Evolutionary conservation across 2,329 filamentous ascomycete species (phyloP).

Genomic region (Sclerotinia subarctica): DNA sequence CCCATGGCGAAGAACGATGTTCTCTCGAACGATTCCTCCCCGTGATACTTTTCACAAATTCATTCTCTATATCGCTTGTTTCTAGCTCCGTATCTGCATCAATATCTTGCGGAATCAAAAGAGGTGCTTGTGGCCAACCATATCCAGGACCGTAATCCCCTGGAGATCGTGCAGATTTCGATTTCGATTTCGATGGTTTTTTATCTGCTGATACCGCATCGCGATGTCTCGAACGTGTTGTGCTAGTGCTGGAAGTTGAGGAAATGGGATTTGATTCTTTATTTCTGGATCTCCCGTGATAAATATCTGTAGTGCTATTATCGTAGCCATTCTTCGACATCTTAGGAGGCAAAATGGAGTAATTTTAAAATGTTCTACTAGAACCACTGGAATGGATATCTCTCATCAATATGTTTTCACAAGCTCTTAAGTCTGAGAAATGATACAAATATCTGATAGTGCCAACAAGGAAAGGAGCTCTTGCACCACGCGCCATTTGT

Average conservation of each 20-base stretch:
- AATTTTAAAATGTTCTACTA: rapidly evolving
- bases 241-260: not conserved
- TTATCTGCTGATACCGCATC: not conserved
- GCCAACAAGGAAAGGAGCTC: not conserved
- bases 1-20: too few relatives aligned
- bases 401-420: not conserved
- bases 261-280: too few relatives aligned
- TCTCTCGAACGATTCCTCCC: too few relatives aligned
- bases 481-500: not conserved
- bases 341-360: not conserved
- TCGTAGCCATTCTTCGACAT: not conserved
- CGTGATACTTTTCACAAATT: not conserved
- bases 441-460: not conserved
- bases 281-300: too few relatives aligned
- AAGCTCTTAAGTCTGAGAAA: not conserved
- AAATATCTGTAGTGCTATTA: not conserved
- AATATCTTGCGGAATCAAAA: too few relatives aligned
- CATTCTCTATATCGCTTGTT: not conserved
- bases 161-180: too few relatives aligned
- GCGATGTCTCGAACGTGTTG: too few relatives aligned
- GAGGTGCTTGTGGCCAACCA: not conserved
- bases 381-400: not conserved
- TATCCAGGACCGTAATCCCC: not conserved
- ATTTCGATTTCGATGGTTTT: not conserved
- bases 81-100: not conserved